Percentiles rank a stretch among this genome's conserved stretches.
phyloP scores from a whole-genome alignment of 31 red algal species.

The Bonnemaisonia californica region DNA sequence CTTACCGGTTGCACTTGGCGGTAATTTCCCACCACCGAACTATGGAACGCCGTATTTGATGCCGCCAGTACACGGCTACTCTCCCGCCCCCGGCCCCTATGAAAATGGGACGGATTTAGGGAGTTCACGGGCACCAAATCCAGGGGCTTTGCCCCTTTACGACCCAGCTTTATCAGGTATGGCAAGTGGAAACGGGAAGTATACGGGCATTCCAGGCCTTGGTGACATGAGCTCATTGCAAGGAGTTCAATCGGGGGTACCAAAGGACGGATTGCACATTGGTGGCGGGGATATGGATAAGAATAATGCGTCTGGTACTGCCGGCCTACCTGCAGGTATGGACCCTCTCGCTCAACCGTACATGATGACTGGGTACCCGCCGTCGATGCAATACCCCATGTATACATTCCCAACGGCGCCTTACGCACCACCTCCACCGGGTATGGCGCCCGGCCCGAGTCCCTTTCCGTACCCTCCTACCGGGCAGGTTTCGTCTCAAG shows the following conservation, averaged over 20 bases:
- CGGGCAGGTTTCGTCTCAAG: slow-evolving; percentile 65
- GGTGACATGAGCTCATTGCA: slow-evolving; percentile 55
- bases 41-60: slow-evolving; percentile 59
- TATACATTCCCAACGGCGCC: slow-evolving; percentile 62
- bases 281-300: slow-evolving; percentile 52
- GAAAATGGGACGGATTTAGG: slow-evolving; percentile 60
- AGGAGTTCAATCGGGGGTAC: slow-evolving; percentile 36
- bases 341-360: slow-evolving; percentile 64
- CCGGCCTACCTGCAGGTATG: slow-evolving; percentile 58
- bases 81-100: slow-evolving; percentile 43
- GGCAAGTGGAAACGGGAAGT: slow-evolving; percentile 59
- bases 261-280: slow-evolving; percentile 60
- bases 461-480: slow-evolving; percentile 52
- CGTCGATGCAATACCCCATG: slow-evolving; percentile 70
- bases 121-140: slow-evolving; percentile 57
- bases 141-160: slow-evolving; percentile 58
- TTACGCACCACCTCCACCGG: slow-evolving; percentile 55
- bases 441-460: slow-evolving; percentile 45
- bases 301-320: slow-evolving; percentile 20
- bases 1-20: slow-evolving; percentile 48
- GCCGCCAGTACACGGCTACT: slow-evolving; percentile 57
- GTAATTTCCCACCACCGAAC: slow-evolving; percentile 55
- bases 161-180: slow-evolving; percentile 51
- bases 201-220: slow-evolving; percentile 66
- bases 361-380: slow-evolving; percentile 68